A percentile compares a stretch with the other conserved stretches of the same genome.
phyloP scores from a whole-genome alignment of 176 grass and related monocot species.

The Pontederia crassipes region DNA sequence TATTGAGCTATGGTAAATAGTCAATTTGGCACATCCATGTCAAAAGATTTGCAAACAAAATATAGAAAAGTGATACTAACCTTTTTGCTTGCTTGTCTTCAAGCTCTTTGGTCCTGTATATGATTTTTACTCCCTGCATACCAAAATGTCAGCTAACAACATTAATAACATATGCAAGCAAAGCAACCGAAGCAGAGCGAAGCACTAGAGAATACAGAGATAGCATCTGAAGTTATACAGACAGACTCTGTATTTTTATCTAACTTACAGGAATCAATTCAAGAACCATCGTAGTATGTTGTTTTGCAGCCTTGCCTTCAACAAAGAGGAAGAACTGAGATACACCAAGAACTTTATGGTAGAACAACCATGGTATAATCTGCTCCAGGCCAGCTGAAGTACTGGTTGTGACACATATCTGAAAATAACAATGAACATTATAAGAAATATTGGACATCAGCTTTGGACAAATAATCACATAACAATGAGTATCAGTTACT shows the following conservation, averaged over 20 bases:
- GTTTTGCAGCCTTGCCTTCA: constrained; percentile 81
- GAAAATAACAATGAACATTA: not conserved
- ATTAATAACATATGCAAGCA: not conserved
- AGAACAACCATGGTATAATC: constrained; percentile 91
- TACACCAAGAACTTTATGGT: constrained; percentile 84
- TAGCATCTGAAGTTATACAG: no score
- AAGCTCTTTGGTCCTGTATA: constrained; percentile 75
- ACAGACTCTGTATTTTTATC: no score
- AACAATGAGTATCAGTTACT: no score
- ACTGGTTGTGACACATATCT: constrained; percentile 78
- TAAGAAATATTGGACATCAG: not conserved
- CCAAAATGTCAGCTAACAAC: constrained; percentile 6
- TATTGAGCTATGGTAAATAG: not conserved
- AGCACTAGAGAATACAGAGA: no score
- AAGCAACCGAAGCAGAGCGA: not conserved
- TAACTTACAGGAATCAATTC: constrained; percentile 65
- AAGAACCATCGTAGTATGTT: constrained; percentile 54
- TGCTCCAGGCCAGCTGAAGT: constrained; percentile 85
- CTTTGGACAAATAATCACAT: not conserved
- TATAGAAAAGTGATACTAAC: constrained; percentile 21
- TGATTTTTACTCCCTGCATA: constrained; percentile 74
- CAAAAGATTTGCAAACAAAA: not conserved
- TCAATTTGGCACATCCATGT: not conserved
- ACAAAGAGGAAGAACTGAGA: constrained; percentile 84
- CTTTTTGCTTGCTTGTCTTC: constrained; percentile 78